These are phyloP conservation scores for Staphylotrichum longicolle DNA, from an alignment of 495 filamentous ascomycete genomes.

Conservation along the genomic window DNA sequence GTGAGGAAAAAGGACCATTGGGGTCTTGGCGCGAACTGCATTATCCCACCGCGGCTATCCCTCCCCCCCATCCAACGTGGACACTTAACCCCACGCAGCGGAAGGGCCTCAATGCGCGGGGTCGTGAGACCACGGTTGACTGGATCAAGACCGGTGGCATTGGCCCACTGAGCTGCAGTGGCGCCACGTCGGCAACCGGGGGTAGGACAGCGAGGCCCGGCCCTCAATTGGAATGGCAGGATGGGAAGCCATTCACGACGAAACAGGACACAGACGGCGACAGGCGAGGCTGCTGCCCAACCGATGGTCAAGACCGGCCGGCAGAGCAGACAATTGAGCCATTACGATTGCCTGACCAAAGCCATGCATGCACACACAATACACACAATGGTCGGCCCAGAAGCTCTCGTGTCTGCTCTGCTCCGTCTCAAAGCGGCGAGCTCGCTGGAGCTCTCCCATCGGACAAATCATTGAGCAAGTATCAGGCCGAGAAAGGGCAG, in stretches of 20 bases:
- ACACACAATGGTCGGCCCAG: too few species aligned
- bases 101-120: constrained; percentile 28
- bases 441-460: background rate
- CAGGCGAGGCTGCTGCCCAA: constrained; percentile 20
- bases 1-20: constrained; percentile 16
- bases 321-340: background rate
- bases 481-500: background rate
- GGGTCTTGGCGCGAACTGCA: constrained; percentile 28
- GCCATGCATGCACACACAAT: too few species aligned
- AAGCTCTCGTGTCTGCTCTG: too few species aligned
- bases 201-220: constrained; percentile 37
- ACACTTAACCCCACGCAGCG: constrained; percentile 30
- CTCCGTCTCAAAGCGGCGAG: too few species aligned
- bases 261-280: background rate
- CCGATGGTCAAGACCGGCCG: constrained; percentile 4
- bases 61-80: constrained; percentile 12
- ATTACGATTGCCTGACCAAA: background rate
- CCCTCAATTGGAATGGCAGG: constrained; percentile 12
- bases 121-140: constrained; percentile 14
- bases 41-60: constrained; percentile 21
- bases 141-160: constrained; percentile 25
- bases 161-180: constrained; percentile 42
- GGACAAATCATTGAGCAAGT: background rate
- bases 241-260: constrained; percentile 33
- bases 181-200: constrained; percentile 52